Base-by-base conservation (phyloP, 768 basidiomycete genomes). In the Lactarius sp. region DNA sequence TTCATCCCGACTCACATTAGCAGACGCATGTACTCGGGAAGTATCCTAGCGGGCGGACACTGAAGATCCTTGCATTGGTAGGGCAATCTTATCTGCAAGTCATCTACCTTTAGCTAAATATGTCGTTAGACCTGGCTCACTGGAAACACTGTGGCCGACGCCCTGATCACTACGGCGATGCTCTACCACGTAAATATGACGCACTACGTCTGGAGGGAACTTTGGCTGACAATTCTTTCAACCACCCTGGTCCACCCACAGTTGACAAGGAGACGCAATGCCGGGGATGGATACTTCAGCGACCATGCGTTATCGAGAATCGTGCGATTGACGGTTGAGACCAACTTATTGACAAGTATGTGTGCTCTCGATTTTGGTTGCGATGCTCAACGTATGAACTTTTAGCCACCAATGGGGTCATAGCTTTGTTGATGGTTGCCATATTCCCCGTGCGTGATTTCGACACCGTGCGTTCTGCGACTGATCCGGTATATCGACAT, bases 321-420 rank as follows among this genome's bases (percentile, higher is more conserved):
- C 8, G 66, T 73, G 3, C 63, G 68, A 6, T 39, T 73, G 46
- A 71, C 71, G 1, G 46, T 73, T 16, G 71, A 73, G 61, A 69
- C 72, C 1, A 72, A 71, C 49, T 12, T 63, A 0, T 51, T 70
- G 65, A 33, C 68, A 53, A 47, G 68, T 64, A 33, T 36, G 53
- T 13, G 36, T 13, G 16, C 44, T 12, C 18, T 20, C 20, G 22
- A 3, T 8, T 33, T 20, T 27, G 22, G 37, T 39, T 39, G 8
- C 27, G 27, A 27, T 27, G 27, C 27, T 27, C 27, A 27, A 27
- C 3, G 27, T 27, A 27, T 27, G 27, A 27, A 27, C 27, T 16
- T 51, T n/a, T 7, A 64, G 63, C 63, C 7, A 31, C 53, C 2
- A 33, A 44, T 2, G 33, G 63, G 1, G 10, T 60, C 4, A 12